Conservation (phyloP, 2,329 filamentous ascomycete species). For the Fusarium graminum region DNA sequence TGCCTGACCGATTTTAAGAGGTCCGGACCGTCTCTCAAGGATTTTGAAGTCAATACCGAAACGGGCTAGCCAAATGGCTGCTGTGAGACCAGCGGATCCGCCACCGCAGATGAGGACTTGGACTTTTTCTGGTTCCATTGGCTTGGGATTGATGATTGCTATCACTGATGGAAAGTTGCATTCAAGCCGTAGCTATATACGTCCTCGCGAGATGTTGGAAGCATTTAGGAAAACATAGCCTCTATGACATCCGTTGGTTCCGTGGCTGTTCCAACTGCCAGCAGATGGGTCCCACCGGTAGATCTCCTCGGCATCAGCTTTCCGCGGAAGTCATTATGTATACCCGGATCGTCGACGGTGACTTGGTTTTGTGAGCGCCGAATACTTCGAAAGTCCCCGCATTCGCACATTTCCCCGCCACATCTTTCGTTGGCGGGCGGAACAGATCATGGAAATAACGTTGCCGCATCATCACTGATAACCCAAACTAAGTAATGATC, state of each 20-base stretch:
- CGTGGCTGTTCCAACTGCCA: background rate
- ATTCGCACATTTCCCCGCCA: no score
- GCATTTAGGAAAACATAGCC: no score
- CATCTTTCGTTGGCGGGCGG: no score
- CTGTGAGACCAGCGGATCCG: constrained; percentile 27
- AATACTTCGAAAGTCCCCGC: no score
- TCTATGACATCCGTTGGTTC: constrained; percentile 8
- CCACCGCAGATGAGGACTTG: constrained; percentile 27
- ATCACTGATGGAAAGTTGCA: no score
- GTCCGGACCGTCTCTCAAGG: constrained; percentile 6
- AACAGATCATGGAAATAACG: no score
- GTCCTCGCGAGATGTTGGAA: no score
- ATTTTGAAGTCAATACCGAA: constrained; percentile 27
- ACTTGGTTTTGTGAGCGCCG: no score
- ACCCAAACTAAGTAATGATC: background rate
- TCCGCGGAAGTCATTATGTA: constrained; percentile 11
- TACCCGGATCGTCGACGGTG: no score
- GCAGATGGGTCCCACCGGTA: background rate
- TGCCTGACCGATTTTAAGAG: constrained; percentile 55
- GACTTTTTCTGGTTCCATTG: constrained; percentile 12
- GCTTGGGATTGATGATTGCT: rapidly evolving
- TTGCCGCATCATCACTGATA: no score
- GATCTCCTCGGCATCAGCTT: constrained; percentile 13
- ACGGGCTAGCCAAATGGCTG: constrained; percentile 22
- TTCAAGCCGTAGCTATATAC: no score